Evolutionary conservation across 1,139 yeast species (phyloP).

Genomic region (Meyerozyma elateridarum): DNA sequence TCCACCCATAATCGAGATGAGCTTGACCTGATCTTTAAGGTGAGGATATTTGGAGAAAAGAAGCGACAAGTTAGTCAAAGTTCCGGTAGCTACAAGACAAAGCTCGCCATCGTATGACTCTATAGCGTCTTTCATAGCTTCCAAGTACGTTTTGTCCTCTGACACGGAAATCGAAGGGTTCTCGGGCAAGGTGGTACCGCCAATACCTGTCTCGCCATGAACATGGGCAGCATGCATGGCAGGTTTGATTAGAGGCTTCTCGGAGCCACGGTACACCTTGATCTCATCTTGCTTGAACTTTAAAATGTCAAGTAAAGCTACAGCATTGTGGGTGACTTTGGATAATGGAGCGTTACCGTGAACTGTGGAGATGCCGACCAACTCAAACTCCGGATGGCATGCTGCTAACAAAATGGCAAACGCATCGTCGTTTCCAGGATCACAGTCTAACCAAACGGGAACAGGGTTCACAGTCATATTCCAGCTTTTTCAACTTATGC

Average conservation of each 20-base stretch:
- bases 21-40: constrained; percentile 39
- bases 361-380: constrained; percentile 76
- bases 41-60: constrained; percentile 52
- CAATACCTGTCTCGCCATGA: constrained; percentile 74
- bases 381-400: constrained; percentile 52
- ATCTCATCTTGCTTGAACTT: constrained; percentile 38
- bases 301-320: constrained; percentile 60
- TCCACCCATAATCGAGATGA: constrained; percentile 74
- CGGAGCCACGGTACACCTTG: constrained; percentile 66
- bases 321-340: constrained; percentile 66
- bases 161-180: constrained; percentile 32
- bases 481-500: no score
- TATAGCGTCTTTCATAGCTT: constrained; percentile 55
- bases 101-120: constrained; percentile 38
- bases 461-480: constrained; percentile 24
- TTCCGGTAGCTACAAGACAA: constrained; percentile 64
- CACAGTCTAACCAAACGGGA: constrained; percentile 89
- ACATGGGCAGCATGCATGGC: constrained; percentile 55
- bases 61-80: constrained; percentile 64
- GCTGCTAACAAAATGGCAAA: constrained; percentile 66
- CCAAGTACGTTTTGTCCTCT: constrained; percentile 42
- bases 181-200: constrained; percentile 62
- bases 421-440: constrained; percentile 90
- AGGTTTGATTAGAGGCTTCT: constrained; percentile 47
- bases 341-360: constrained; percentile 73